Percentiles rank a stretch among this genome's conserved stretches.
Evolutionary conservation across 306 rosid genomes (phyloP).

Genomic region (Biancaea sappan): DNA sequence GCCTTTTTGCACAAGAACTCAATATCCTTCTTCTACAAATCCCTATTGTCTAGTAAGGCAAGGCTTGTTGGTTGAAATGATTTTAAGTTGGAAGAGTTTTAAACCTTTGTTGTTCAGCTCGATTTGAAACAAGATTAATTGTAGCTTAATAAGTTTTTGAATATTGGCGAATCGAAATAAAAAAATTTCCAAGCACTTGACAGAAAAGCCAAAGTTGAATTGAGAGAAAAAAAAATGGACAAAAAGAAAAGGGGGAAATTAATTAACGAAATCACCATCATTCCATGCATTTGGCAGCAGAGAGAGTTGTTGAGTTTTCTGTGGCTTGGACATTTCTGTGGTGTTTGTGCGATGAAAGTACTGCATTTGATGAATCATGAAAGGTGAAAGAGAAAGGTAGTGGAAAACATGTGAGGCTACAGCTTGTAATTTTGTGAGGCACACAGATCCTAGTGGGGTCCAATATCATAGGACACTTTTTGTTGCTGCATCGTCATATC

Average conservation of each 20-base stretch:
- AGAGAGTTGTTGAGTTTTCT: neutral
- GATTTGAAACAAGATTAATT: too few species aligned
- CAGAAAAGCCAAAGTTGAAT: neutral
- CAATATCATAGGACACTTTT: constrained; percentile 15
- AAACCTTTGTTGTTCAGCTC: too few species aligned
- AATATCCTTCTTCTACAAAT: too few species aligned
- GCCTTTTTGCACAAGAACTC: too few species aligned
- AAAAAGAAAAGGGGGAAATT: neutral
- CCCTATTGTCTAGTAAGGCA: too few species aligned
- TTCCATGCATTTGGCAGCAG: neutral
- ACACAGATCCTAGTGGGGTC: constrained; percentile 19
- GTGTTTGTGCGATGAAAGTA: neutral
- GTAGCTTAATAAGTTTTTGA: too few species aligned
- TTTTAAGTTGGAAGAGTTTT: too few species aligned
- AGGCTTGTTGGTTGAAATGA: too few species aligned
- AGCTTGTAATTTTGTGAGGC: constrained; percentile 24
- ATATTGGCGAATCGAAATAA: too few species aligned
- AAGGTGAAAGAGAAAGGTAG: constrained; percentile 30
- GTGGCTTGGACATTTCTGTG: constrained; percentile 20
- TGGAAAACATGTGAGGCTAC: constrained; percentile 27
- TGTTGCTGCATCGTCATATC: neutral
- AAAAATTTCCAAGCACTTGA: neutral
- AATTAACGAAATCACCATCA: neutral
- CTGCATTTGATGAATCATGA: constrained; percentile 32
- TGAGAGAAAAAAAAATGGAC: neutral